Conservation (phyloP, 2,329 filamentous ascomycete species). For the Colletotrichum liaoningense region DNA sequence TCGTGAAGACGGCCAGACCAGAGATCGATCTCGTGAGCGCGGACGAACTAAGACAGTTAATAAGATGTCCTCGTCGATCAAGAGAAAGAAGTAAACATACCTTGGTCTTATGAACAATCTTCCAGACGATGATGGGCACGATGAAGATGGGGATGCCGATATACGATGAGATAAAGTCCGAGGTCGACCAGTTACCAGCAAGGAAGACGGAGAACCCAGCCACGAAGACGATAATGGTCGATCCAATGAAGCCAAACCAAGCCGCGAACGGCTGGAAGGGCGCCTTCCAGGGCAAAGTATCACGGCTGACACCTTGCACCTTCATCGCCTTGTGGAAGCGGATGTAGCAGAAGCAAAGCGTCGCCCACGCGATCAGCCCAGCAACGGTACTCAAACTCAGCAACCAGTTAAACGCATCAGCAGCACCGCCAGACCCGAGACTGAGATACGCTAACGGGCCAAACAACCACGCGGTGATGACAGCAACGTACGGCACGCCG, state of each 20-base stretch:
- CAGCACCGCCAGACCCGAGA: constrained; percentile 56
- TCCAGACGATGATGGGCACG: constrained; percentile 53
- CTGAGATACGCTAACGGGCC: constrained; percentile 55
- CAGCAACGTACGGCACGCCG: constrained; percentile 57
- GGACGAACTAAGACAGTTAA: constrained; percentile 36
- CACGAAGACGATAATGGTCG: constrained; percentile 55
- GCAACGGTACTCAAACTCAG: constrained; percentile 58
- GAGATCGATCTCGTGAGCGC: constrained; percentile 41
- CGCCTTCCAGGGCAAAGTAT: constrained; percentile 54
- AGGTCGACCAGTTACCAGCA: constrained; percentile 64
- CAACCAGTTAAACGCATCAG: constrained; percentile 59
- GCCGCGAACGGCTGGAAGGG: constrained; percentile 56
- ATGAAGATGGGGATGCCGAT: constrained; percentile 74
- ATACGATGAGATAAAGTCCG: constrained; percentile 71
- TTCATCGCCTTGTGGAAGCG: constrained; percentile 56
- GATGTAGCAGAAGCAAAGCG: constrained; percentile 56
- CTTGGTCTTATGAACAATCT: constrained; percentile 41
- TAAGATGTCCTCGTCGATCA: not conserved
- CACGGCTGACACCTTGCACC: constrained; percentile 47
- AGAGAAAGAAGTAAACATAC: not conserved
- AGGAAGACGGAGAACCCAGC: constrained; percentile 76
- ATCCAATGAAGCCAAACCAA: constrained; percentile 57
- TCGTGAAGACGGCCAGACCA: constrained; percentile 41
- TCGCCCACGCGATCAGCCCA: constrained; percentile 56
- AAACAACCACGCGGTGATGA: constrained; percentile 50